These are phyloP conservation scores for Curvularia hawaiiensis DNA, from an alignment of 2,329 filamentous ascomycete species.

Conservation along the genomic window DNA sequence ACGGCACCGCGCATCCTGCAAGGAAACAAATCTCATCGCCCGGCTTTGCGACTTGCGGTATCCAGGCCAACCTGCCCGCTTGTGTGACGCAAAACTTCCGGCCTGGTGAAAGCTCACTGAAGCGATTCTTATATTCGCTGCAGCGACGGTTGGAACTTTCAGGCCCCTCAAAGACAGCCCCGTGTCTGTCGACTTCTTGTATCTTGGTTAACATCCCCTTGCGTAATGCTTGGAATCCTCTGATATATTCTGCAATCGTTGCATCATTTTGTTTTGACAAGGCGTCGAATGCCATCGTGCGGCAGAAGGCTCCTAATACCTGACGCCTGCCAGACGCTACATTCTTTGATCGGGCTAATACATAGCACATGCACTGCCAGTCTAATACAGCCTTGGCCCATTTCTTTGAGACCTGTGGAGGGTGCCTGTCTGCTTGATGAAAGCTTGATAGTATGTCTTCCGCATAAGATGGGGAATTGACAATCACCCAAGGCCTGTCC, in stretches of 20 bases:
- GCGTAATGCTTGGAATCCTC: background rate
- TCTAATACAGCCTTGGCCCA: background rate
- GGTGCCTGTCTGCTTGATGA: too few species aligned
- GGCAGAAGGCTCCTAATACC: background rate
- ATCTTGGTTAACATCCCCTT: background rate
- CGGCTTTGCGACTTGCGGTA: conserved; percentile 9
- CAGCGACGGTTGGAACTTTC: background rate
- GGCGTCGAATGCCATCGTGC: conserved; percentile 1
- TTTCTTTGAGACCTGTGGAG: background rate
- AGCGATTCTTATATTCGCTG: background rate
- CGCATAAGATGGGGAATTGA: background rate
- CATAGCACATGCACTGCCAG: background rate
- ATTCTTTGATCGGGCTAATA: background rate
- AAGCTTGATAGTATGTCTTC: background rate
- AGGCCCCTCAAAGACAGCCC: background rate
- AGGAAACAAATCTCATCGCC: conserved; percentile 17
- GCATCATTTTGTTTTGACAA: background rate
- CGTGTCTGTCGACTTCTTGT: background rate
- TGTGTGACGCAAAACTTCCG: conserved; percentile 8
- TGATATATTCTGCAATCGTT: background rate
- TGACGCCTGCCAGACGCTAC: background rate
- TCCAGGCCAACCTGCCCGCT: conserved; percentile 10
- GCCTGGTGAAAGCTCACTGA: background rate
- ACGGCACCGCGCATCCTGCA: conserved; percentile 17
- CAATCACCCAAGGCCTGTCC: background rate